phyloP scores from a whole-genome alignment of 176 grass and related monocot species.

The Bolboschoenus planiculmis region DNA sequence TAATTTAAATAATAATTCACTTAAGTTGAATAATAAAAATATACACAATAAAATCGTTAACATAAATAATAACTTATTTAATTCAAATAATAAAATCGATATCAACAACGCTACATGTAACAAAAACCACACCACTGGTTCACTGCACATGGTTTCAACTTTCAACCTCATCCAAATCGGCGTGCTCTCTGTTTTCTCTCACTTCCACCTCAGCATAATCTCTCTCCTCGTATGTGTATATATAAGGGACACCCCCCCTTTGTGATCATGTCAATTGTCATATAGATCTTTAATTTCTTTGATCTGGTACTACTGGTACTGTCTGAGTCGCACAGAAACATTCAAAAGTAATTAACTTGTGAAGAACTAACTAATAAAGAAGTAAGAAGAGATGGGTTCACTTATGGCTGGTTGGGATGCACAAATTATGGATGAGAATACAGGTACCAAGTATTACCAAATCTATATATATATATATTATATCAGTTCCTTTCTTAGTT shows the following conservation, averaged over 20 bases:
- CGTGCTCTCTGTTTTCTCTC: background rate
- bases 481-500: background rate
- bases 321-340: background rate
- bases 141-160: background rate
- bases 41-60: too few relatives aligned
- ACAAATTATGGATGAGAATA: conserved; percentile 27
- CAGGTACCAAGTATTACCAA: conserved; percentile 22
- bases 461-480: background rate
- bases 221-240: background rate
- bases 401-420: conserved; percentile 92
- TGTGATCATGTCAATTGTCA: background rate
- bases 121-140: background rate
- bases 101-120: too few relatives aligned
- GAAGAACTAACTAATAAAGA: background rate
- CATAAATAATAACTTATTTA: too few relatives aligned
- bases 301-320: background rate
- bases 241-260: background rate
- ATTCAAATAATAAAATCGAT: too few relatives aligned
- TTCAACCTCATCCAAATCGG: background rate
- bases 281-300: background rate
- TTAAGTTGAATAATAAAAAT: too few relatives aligned
- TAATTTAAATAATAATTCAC: too few relatives aligned
- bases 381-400: conserved; percentile 54
- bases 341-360: background rate
- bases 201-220: conserved; percentile 1